phyloP scores from a whole-genome alignment of 495 filamentous ascomycete species.

The Podospora tetraspora region DNA sequence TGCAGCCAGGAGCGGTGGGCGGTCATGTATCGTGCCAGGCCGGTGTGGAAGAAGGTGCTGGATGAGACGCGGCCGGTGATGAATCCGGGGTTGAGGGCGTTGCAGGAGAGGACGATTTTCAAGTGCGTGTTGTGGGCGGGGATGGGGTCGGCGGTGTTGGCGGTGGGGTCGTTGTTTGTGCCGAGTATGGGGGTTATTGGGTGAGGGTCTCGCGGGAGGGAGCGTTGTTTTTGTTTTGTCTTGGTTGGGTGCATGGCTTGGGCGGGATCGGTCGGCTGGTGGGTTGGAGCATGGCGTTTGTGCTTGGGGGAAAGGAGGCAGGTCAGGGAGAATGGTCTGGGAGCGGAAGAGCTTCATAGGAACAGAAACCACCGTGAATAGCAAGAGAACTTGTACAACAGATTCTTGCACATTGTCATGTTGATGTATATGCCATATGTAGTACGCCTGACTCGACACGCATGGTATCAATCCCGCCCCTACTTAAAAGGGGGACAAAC shows the following conservation, averaged over 20 bases:
- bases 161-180: conserved; percentile 29
- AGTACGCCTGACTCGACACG: conserved; percentile 17
- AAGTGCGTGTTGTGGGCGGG: conserved; percentile 40
- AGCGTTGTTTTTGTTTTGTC: not conserved
- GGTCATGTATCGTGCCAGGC: conserved; percentile 51
- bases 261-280: not conserved
- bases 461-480: conserved; percentile 24
- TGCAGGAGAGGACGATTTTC: conserved; percentile 61
- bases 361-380: not conserved
- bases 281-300: not conserved
- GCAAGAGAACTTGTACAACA: not conserved
- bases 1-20: conserved; percentile 58
- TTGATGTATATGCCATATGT: not conserved
- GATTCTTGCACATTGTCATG: not conserved
- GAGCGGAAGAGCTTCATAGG: too few relatives aligned
- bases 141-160: conserved; percentile 29
- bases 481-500: not conserved
- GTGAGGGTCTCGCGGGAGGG: not conserved
- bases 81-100: conserved; percentile 55
- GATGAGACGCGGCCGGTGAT: conserved; percentile 57
- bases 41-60: conserved; percentile 56
- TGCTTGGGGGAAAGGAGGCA: too few relatives aligned
- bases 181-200: conserved; percentile 10
- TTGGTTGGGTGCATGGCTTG: conserved; percentile 11
- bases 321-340: too few relatives aligned